A percentile compares a stretch with the other conserved stretches of the same genome.
These are phyloP conservation scores for Crithidia brevicula DNA, from an alignment of 208 protist species.

Conservation along the genomic window DNA sequence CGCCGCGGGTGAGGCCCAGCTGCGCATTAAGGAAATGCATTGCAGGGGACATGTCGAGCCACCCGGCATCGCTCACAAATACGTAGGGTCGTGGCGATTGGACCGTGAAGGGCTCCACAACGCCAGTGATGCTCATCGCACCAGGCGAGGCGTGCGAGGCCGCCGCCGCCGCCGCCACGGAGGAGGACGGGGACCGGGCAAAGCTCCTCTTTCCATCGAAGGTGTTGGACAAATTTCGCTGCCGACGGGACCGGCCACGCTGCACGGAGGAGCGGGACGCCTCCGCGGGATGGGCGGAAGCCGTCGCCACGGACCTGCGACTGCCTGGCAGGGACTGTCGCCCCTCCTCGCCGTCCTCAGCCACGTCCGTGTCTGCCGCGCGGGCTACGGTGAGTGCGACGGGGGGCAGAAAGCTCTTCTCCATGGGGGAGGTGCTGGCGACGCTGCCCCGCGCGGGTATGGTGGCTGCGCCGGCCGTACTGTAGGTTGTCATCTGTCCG, in stretches of 20 bases:
- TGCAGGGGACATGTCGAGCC: conserved; percentile 61
- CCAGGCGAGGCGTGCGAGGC: too few relatives aligned
- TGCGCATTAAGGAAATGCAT: conserved; percentile 78
- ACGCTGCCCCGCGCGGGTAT: background rate
- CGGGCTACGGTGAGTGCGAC: background rate
- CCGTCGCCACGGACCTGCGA: background rate
- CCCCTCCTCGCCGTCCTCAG: too few relatives aligned
- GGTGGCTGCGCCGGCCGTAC: background rate
- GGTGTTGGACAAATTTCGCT: background rate
- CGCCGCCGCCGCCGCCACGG: too few relatives aligned
- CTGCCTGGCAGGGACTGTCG: background rate
- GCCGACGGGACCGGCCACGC: background rate
- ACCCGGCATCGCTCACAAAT: conserved; percentile 49
- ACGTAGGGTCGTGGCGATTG: conserved; percentile 34
- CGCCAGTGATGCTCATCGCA: background rate
- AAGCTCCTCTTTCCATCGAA: background rate
- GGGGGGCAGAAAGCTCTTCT: conserved; percentile 4
- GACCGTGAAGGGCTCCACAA: background rate
- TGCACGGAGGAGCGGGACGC: background rate
- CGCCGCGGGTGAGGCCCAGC: conserved; percentile 67
- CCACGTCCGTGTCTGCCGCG: too few relatives aligned
- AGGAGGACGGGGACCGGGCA: too few relatives aligned
- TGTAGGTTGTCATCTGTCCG: too few relatives aligned
- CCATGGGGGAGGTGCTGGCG: background rate
- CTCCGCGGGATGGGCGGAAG: background rate